Evolutionary conservation across 768 basidiomycete species (phyloP).

Genomic region (Solioccasus polychromus): DNA sequence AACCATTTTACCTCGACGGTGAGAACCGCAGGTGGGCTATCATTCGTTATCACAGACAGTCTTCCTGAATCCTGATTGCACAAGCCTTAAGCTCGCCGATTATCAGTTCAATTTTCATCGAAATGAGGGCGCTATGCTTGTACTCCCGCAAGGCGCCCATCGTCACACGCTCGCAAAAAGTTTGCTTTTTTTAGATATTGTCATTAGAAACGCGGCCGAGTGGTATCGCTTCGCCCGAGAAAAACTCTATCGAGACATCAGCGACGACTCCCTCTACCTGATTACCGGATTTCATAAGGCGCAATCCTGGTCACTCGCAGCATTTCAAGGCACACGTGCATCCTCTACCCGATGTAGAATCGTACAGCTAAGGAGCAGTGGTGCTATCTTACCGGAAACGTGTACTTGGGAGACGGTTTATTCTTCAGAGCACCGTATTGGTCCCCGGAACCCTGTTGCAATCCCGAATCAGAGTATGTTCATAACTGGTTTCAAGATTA

Average conservation of each 20-base stretch:
- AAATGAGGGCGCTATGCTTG: conserved; percentile 25
- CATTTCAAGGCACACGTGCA: not conserved
- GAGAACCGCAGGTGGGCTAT: not conserved
- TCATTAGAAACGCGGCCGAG: conserved; percentile 11
- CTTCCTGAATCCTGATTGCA: no score
- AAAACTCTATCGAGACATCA: not conserved
- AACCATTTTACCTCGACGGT: not conserved
- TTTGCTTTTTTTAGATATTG: conserved; percentile 13
- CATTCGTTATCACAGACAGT: not conserved
- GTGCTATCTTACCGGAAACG: not conserved
- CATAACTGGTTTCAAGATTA: conserved; percentile 10
- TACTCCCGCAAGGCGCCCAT: conserved; percentile 26
- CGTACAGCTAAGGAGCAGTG: not conserved
- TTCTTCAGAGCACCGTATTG: not conserved
- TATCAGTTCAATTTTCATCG: not conserved
- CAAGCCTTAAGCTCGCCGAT: not conserved
- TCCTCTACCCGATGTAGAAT: not conserved
- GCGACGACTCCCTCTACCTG: conserved; percentile 21
- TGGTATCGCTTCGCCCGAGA: conserved; percentile 24
- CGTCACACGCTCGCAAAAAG: conserved; percentile 15
- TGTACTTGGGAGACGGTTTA: not conserved
- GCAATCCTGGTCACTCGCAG: conserved; percentile 24
- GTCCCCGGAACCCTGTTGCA: not conserved
- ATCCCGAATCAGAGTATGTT: conserved; percentile 11
- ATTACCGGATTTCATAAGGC: conserved; percentile 12